Base-by-base conservation (phyloP, 345 rosid genomes). In the Trapa bicornis region DNA sequence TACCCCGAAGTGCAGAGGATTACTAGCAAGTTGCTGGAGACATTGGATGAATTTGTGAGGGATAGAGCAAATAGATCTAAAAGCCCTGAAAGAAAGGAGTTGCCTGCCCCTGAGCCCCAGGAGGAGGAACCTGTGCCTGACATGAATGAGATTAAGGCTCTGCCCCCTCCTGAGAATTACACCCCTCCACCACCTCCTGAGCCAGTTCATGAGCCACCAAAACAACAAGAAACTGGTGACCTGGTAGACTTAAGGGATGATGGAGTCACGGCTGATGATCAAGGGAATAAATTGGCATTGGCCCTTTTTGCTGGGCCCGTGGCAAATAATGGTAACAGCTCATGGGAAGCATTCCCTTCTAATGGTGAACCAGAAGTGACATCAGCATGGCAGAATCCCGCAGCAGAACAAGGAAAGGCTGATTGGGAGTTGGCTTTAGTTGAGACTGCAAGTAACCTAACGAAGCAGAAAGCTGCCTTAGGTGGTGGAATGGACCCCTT, bases 391-490 rank as follows among this genome's bases (percentile, higher is more conserved):
- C 80, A 85, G 74, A 87, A 82, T 37, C 91, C 97, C 2, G 96
- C 96, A 37, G 96, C 96, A 9, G 96, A 94, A 71, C 70, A 67
- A 0, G 97, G 88, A 47, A 94, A 91, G 71, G 96, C 87, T 38
- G 99, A 87, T 81, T 94, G 99, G 99, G 99, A 94, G 65, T 37
- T 87, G 73, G 97, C 96, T 9, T 79, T 94, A 79, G 97, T 89
- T 4, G 99, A 89, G 73, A 71, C 99, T 0, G 91, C 93, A 2
- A 86, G 96, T 70, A 80, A 89, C 73, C 75, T 91, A 52, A 80
- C 96, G 0, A 83, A 79, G 73, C 99, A 91, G 80, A 82, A 83
- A 75, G 87, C 91, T 1, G 76, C 86, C 15, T 38, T 86, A 69
- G 91, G 84, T 0, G 96, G 99, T 16, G 99, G 99, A 6, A 73